phyloP scores from a whole-genome alignment of 306 rosid species.

The Trifolium fragiferum region DNA sequence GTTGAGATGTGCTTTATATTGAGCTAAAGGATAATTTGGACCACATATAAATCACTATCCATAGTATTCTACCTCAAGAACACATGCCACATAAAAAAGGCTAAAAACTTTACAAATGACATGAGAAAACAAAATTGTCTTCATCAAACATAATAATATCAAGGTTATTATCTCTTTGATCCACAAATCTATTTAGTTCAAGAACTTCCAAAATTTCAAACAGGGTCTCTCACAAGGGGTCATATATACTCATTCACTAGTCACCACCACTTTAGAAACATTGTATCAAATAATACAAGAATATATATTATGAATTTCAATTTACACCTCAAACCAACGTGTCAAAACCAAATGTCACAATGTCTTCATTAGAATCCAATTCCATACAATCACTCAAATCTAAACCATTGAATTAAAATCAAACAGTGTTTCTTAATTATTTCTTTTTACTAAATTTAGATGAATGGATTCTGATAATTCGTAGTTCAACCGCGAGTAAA shows the following conservation, averaged over 20 bases:
- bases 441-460: too few species aligned
- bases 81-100: slow-evolving; percentile 9
- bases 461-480: too few species aligned
- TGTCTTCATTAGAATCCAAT: not conserved
- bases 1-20: not conserved
- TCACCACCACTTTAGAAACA: slow-evolving; percentile 7
- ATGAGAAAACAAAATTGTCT: slow-evolving; percentile 21
- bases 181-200: slow-evolving; percentile 37
- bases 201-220: slow-evolving; percentile 40
- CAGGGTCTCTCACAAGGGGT: slow-evolving; percentile 4
- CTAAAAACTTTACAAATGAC: slow-evolving; percentile 24
- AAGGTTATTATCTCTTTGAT: slow-evolving; percentile 8
- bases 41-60: not conserved
- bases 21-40: not conserved
- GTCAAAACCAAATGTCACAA: slow-evolving; percentile 14
- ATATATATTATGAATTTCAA: not conserved
- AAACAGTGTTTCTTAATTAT: not conserved
- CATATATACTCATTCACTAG: not conserved
- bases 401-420: not conserved
- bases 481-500: too few species aligned
- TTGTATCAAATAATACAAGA: not conserved
- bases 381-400: not conserved
- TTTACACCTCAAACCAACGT: slow-evolving; percentile 29
- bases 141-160: not conserved
- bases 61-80: not conserved